A percentile compares a stretch with the other conserved stretches of the same genome.
Conservation (phyloP, 2,329 filamentous ascomycete genomes). For the Penicillium hordei region DNA sequence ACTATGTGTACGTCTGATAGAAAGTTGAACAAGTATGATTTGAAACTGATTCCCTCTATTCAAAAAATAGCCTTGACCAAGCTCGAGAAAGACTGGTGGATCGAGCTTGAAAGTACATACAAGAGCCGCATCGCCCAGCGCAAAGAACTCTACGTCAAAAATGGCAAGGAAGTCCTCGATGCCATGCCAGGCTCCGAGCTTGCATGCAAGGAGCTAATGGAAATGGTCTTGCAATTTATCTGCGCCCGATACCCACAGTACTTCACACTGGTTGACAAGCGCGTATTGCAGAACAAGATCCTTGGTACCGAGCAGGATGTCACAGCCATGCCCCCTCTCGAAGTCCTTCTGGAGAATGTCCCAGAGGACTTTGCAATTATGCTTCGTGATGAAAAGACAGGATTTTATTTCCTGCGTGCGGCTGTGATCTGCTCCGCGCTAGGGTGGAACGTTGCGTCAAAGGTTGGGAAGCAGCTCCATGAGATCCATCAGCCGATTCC, state of each 20-base stretch:
- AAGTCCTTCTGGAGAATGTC: conserved; percentile 71
- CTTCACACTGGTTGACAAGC: conserved; percentile 61
- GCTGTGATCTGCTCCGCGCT: conserved; percentile 76
- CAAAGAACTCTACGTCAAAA: conserved; percentile 60
- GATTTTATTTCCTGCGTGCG: conserved; percentile 71
- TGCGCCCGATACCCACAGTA: conserved; percentile 73
- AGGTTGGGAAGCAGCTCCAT: conserved; percentile 68
- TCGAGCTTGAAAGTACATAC: conserved; percentile 81
- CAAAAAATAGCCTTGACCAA: conserved; percentile 65
- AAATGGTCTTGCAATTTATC: conserved; percentile 79
- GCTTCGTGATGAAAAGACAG: conserved; percentile 68
- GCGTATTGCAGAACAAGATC: conserved; percentile 67
- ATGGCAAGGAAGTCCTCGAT: conserved; percentile 66
- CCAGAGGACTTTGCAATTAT: conserved; percentile 83
- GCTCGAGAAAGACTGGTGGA: conserved; percentile 80
- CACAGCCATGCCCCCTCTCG: conserved; percentile 62
- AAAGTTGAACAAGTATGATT: neutral
- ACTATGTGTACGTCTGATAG: conserved; percentile 72
- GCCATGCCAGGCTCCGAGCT: conserved; percentile 72
- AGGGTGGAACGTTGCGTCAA: conserved; percentile 74
- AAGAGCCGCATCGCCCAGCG: conserved; percentile 66
- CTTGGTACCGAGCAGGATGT: conserved; percentile 63
- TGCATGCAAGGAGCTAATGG: conserved; percentile 82
- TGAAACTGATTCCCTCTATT: neutral
- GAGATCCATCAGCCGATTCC: conserved; percentile 74